These are phyloP conservation scores for Zymoseptoria ardabiliae DNA, from an alignment of 2,329 filamentous ascomycete genomes.

Conservation along the genomic window DNA sequence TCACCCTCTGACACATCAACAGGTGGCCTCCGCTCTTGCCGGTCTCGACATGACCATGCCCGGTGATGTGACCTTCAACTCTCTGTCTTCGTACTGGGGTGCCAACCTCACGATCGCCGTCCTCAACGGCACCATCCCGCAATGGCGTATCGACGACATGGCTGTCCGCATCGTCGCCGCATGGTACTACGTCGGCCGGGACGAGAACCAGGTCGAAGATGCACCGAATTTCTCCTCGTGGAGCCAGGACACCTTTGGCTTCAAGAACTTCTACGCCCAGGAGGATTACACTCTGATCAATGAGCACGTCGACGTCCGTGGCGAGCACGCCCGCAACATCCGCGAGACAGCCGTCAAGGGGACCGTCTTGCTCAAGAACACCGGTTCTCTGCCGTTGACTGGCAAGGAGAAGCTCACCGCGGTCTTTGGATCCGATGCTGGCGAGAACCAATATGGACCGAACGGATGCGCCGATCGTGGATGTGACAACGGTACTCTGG, in stretches of 20 bases:
- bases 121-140: slow-evolving; percentile 79
- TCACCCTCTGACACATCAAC: neutral
- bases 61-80: slow-evolving; percentile 71
- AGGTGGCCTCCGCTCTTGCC: slow-evolving; percentile 46
- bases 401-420: slow-evolving; percentile 65
- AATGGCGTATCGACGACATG: slow-evolving; percentile 86
- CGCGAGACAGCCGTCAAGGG: slow-evolving; percentile 71
- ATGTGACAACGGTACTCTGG: slow-evolving; percentile 55
- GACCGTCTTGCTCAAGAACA: slow-evolving; percentile 85
- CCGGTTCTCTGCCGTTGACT: slow-evolving; percentile 65
- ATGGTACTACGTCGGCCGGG: slow-evolving; percentile 57
- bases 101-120: slow-evolving; percentile 80
- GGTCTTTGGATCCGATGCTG: slow-evolving; percentile 77
- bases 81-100: slow-evolving; percentile 46
- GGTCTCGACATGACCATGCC: slow-evolving; percentile 73
- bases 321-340: slow-evolving; percentile 64
- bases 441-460: slow-evolving; percentile 63
- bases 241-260: slow-evolving; percentile 69
- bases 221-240: slow-evolving; percentile 75
- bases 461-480: slow-evolving; percentile 70
- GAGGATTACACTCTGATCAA: slow-evolving; percentile 62
- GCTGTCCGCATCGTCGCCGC: slow-evolving; percentile 69
- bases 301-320: slow-evolving; percentile 75
- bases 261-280: slow-evolving; percentile 55
- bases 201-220: slow-evolving; percentile 46